These are phyloP conservation scores for Paraphaeosphaeria minitans DNA, from an alignment of 2,329 filamentous ascomycete species.

Conservation along the genomic window DNA sequence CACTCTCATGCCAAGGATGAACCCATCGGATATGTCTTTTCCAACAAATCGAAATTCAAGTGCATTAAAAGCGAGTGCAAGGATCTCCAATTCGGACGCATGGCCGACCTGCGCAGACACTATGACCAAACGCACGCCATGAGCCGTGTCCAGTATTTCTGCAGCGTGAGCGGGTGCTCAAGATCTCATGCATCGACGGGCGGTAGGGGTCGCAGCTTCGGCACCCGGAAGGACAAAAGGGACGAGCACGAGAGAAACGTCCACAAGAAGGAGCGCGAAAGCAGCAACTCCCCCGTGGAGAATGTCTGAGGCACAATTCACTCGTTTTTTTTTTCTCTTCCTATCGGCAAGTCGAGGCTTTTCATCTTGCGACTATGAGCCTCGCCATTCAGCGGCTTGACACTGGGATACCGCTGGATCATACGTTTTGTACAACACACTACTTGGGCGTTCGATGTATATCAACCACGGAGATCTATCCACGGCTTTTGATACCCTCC, in stretches of 20 bases:
- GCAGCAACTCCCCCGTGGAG: background rate
- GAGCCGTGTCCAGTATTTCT: constrained; percentile 28
- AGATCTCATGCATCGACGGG: constrained; percentile 22
- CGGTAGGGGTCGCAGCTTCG: constrained; percentile 34
- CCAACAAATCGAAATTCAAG: constrained; percentile 28
- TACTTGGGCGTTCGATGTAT: background rate
- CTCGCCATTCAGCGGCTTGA: constrained; percentile 4
- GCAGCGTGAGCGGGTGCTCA: constrained; percentile 12
- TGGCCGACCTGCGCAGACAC: constrained; percentile 41
- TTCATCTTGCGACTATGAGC: background rate
- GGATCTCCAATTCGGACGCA: constrained; percentile 31
- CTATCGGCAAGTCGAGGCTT: background rate
- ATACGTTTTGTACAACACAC: constrained; percentile 12
- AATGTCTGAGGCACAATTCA: background rate
- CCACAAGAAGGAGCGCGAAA: constrained; percentile 7
- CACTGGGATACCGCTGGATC: background rate
- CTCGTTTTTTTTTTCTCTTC: background rate
- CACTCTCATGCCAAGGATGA: constrained; percentile 2
- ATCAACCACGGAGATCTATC: background rate
- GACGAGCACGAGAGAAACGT: constrained; percentile 16
- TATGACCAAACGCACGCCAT: constrained; percentile 26
- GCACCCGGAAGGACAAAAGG: constrained; percentile 36
- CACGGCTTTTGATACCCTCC: background rate
- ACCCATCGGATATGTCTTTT: constrained; percentile 33
- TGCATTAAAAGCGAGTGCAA: constrained; percentile 27